Percentiles rank a stretch among this genome's conserved stretches.
Conservation (phyloP, 2,329 filamentous ascomycete species). For the Claviceps sorghi region DNA sequence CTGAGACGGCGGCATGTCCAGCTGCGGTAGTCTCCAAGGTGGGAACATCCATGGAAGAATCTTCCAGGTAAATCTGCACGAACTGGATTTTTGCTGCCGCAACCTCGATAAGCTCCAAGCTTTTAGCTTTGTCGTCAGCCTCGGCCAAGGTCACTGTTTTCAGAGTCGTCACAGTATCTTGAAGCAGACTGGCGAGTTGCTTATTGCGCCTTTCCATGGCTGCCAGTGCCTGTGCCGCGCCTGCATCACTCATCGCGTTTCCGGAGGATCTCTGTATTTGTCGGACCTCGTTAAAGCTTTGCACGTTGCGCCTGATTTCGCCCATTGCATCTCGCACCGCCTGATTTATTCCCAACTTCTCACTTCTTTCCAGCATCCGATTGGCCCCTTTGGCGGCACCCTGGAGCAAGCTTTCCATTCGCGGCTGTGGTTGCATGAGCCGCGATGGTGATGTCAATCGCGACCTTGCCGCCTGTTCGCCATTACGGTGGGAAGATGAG, state of each 20-base stretch:
- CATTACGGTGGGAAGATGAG: slow-evolving; percentile 19
- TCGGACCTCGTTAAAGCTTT: slow-evolving; percentile 46
- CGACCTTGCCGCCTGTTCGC: slow-evolving; percentile 22
- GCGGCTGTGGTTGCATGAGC: slow-evolving; percentile 41
- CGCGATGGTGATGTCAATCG: slow-evolving; percentile 32
- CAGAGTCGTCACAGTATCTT: slow-evolving; percentile 48
- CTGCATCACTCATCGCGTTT: slow-evolving; percentile 22
- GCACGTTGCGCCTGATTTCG: slow-evolving; percentile 64
- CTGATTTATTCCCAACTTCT: slow-evolving; percentile 67
- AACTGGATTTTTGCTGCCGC: slow-evolving; percentile 50
- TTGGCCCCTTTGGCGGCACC: slow-evolving; percentile 65
- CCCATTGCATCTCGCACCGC: slow-evolving; percentile 68
- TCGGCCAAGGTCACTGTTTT: slow-evolving; percentile 41
- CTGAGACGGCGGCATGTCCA: background rate
- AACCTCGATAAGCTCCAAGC: slow-evolving; percentile 40
- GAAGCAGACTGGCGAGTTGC: slow-evolving; percentile 52
- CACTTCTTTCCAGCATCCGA: slow-evolving; percentile 56
- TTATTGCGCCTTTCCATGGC: slow-evolving; percentile 51
- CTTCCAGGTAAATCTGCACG: slow-evolving; percentile 46
- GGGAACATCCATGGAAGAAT: slow-evolving; percentile 38
- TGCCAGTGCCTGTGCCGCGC: slow-evolving; percentile 23
- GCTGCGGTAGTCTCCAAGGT: background rate
- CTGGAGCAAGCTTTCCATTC: slow-evolving; percentile 58
- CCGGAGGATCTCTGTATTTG: slow-evolving; percentile 25
- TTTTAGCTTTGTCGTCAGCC: slow-evolving; percentile 33